Percentiles rank a stretch among this genome's conserved stretches.
Evolutionary conservation across 2,329 filamentous ascomycete species (phyloP).

Genomic region (Alternaria consortialis): DNA sequence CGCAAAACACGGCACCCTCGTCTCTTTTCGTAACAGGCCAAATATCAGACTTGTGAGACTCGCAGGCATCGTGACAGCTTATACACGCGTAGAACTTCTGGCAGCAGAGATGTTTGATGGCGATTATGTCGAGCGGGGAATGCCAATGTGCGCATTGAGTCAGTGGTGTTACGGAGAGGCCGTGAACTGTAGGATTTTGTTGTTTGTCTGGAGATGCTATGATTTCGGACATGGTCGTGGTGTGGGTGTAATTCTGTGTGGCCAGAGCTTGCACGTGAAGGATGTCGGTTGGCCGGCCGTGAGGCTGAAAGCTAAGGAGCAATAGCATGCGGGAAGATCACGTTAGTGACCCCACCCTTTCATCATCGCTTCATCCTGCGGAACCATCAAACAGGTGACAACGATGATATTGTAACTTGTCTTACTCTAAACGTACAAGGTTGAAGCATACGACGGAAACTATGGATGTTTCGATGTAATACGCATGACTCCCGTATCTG

Average conservation of each 20-base stretch:
- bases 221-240: constrained; percentile 16
- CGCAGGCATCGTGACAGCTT: constrained; percentile 42
- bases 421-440: background rate
- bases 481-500: background rate
- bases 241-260: background rate
- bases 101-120: constrained; percentile 50
- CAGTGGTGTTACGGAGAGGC: constrained; percentile 36
- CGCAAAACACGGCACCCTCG: constrained; percentile 43
- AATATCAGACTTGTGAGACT: constrained; percentile 33
- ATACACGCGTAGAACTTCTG: constrained; percentile 50
- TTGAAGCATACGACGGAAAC: background rate
- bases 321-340: constrained; percentile 17
- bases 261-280: background rate
- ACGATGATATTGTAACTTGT: background rate
- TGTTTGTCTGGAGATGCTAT: background rate
- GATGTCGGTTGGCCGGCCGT: constrained; percentile 10
- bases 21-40: constrained; percentile 33
- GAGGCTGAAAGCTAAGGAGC: constrained; percentile 31
- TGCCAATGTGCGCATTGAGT: constrained; percentile 49
- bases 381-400: background rate
- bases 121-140: constrained; percentile 48
- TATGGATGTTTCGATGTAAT: no score
- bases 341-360: constrained; percentile 17
- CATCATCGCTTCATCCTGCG: constrained; percentile 5
- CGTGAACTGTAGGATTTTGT: constrained; percentile 29